Base-by-base conservation (phyloP, 192 early-diverging fungal genomes). In the Podila verticillata region DNA sequence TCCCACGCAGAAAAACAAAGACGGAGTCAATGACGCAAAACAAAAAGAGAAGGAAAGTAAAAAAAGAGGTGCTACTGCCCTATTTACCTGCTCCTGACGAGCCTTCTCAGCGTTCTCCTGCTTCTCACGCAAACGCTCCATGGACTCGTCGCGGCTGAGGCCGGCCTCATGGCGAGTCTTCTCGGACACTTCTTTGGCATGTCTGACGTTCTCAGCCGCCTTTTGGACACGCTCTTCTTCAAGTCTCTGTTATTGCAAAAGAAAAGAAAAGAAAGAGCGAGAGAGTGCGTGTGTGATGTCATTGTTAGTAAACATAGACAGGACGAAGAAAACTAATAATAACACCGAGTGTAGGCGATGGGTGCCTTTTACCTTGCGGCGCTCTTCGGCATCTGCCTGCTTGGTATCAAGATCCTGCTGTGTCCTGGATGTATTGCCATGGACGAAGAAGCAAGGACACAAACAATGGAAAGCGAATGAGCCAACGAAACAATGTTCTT, bases 351-450 rank as follows among this genome's bases (percentile, higher is more conserved):
- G 39, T 65, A 39, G 29, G 39, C n/a, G n/a, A n/a, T n/a, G n/a
- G n/a, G n/a, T n/a, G n/a, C n/a, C n/a, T n/a, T n/a, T 24, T 78
- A 78, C 74, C 68, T 80, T 80, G 51, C 77, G 77, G 7, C 77
- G 59, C 61, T 80, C 77, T 28, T 80, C 77, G 10, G 77, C 77
- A 36, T 72, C 77, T n/a, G 77, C 77, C 29, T 72, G 49, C 57
- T 80, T 80, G 70, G 66, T 68, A 10, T 72, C 65, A 47, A 80
- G 72, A 47, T 72, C 77, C 20, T 68, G 65, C 24, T 80, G 77
- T 12, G 77, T 72, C 32, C 77, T 80, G 32, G 10, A 13, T 20
- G 5, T 35, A 13, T 10, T 7, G 48, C 44, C 30, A 49, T 36
- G 20, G 35, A 28, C 10, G 9, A 39, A 36, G 35, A 15, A 26